These are phyloP conservation scores for Mycotypha africana DNA, from an alignment of 371 early-diverging fungal species.

Conservation along the genomic window DNA sequence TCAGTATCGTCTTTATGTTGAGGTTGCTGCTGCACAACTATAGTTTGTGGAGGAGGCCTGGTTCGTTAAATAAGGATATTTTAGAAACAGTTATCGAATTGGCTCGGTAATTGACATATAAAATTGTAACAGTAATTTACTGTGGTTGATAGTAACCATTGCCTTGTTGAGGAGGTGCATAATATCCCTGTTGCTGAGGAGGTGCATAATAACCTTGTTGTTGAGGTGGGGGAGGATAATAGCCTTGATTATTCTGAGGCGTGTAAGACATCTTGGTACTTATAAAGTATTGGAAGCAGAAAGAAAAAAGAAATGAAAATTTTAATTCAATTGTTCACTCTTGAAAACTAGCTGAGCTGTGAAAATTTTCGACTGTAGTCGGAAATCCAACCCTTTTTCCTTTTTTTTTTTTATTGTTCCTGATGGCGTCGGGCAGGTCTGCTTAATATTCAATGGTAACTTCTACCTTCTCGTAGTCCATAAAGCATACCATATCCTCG, in stretches of 20 bases:
- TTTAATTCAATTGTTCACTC: too few species aligned
- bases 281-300: background rate
- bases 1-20: slow-evolving; percentile 17
- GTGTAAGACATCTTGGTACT: background rate
- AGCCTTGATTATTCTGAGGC: slow-evolving; percentile 3
- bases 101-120: too few species aligned
- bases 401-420: background rate
- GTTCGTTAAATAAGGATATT: background rate
- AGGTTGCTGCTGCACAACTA: slow-evolving; percentile 26
- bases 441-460: too few species aligned
- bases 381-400: background rate
- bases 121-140: slow-evolving; percentile 8
- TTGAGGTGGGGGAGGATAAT: slow-evolving; percentile 12
- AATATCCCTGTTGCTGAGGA: slow-evolving; percentile 9
- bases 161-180: slow-evolving; percentile 13
- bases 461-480: too few species aligned
- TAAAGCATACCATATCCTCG: too few species aligned
- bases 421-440: too few species aligned
- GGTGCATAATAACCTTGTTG: slow-evolving; percentile 1
- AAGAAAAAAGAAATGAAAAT: too few species aligned
- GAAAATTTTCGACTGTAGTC: too few species aligned
- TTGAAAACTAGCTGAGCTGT: too few species aligned
- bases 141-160: slow-evolving; percentile 19
- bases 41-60: slow-evolving; percentile 27
- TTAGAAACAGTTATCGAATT: background rate